A percentile compares a stretch with the other conserved stretches of the same genome.
Evolutionary conservation across 192 early-diverging fungal species (phyloP).

Genomic region (Backusella parvicylindrica): DNA sequence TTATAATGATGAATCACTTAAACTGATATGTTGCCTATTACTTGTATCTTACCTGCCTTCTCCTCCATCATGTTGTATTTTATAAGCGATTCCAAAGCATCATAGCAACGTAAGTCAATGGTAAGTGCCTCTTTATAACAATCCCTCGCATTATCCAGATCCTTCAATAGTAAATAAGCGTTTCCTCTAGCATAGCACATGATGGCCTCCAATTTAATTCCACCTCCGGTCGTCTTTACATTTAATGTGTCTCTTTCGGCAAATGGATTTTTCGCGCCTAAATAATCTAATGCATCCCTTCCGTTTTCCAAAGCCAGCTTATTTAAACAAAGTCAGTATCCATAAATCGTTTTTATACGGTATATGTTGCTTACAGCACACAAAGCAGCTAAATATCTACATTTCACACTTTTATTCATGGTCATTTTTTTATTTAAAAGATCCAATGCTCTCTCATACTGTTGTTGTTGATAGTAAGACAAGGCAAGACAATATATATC

Average conservation of each 20-base stretch:
- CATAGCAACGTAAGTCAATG: conserved; percentile 62
- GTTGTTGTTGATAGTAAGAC: conserved; percentile 43
- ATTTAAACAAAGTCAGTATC: not conserved
- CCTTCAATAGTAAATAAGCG: conserved; percentile 45
- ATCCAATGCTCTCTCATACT: conserved; percentile 45
- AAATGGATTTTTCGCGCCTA: conserved; percentile 50
- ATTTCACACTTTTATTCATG: conserved; percentile 40
- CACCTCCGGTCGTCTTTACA: not conserved
- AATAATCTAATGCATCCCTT: conserved; percentile 51
- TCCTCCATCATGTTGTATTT: conserved; percentile 57
- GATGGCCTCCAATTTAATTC: conserved; percentile 53
- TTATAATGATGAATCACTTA: too few species aligned
- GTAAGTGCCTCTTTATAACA: conserved; percentile 59
- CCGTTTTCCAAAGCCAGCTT: conserved; percentile 48
- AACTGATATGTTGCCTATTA: too few species aligned
- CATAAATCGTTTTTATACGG: not conserved
- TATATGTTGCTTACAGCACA: conserved; percentile 52
- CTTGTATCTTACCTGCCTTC: conserved; percentile 62
- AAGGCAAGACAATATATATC: conserved; percentile 49
- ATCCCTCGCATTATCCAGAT: conserved; percentile 51
- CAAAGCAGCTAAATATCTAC: conserved; percentile 50
- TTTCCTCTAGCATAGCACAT: conserved; percentile 61
- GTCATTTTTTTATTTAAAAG: conserved; percentile 41
- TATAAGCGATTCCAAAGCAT: conserved; percentile 59
- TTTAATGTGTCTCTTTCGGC: conserved; percentile 8